Conservation (phyloP, 306 rosid species). For the Arachis hypogaea region DNA sequence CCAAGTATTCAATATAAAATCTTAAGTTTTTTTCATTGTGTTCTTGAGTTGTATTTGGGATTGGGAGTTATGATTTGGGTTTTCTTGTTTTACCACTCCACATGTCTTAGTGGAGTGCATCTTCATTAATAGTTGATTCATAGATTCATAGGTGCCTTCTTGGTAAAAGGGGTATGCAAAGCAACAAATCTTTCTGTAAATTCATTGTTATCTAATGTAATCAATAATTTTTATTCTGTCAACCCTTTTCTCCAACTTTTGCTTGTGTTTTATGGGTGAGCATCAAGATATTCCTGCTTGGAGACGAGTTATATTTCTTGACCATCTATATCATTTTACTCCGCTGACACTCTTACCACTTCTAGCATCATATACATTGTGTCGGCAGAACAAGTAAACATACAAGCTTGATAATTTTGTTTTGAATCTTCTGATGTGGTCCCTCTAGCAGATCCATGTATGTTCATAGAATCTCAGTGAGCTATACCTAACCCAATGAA, state of each 20-base stretch:
- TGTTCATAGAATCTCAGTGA: slow-evolving; percentile 16
- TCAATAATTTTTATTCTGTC: slow-evolving; percentile 35
- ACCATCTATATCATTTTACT: no score
- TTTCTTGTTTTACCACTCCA: slow-evolving; percentile 25
- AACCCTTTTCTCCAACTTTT: background rate
- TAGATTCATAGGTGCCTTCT: slow-evolving; percentile 35
- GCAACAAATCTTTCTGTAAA: slow-evolving; percentile 37
- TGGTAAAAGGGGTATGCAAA: slow-evolving; percentile 37
- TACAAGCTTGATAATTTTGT: slow-evolving; percentile 40
- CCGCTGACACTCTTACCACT: no score
- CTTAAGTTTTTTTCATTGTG: slow-evolving; percentile 39
- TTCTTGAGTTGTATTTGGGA: slow-evolving; percentile 47
- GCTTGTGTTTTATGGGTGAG: background rate
- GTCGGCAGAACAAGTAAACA: slow-evolving; percentile 60
- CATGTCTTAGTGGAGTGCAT: slow-evolving; percentile 28
- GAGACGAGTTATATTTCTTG: no score
- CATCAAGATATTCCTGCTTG: no score
- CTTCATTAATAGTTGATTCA: slow-evolving; percentile 26
- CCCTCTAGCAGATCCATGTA: slow-evolving; percentile 36
- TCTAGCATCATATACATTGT: slow-evolving; percentile 18
- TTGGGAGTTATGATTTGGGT: slow-evolving; percentile 41
- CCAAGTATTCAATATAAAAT: slow-evolving; percentile 38
- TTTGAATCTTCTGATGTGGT: slow-evolving; percentile 34
- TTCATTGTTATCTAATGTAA: slow-evolving; percentile 44
- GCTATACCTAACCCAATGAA: slow-evolving; percentile 36